These are phyloP conservation scores for Boletus subcaerulescens DNA, from an alignment of 768 basidiomycete genomes.

Conservation along the genomic window DNA sequence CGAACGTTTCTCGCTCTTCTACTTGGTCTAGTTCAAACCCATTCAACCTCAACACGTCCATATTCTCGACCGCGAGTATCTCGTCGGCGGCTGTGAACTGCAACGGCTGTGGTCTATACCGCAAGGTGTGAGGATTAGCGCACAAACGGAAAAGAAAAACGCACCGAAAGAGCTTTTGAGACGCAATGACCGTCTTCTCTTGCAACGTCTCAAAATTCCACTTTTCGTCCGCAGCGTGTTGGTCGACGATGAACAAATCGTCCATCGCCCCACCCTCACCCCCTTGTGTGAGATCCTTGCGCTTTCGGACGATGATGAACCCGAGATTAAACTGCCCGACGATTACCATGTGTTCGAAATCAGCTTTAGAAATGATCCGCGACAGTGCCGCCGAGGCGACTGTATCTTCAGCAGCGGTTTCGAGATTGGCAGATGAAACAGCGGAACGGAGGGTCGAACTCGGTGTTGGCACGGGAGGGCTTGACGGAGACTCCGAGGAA, in stretches of 20 bases:
- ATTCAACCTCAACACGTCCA: slow-evolving; percentile 78
- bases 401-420: slow-evolving; percentile 46
- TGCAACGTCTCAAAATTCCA: slow-evolving; percentile 97
- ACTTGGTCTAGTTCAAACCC: slow-evolving; percentile 81
- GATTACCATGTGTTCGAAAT: slow-evolving; percentile 82
- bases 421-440: slow-evolving; percentile 29
- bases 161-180: slow-evolving; percentile 80
- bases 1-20: slow-evolving; percentile 31
- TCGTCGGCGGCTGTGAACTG: slow-evolving; percentile 91
- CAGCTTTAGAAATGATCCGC: slow-evolving; percentile 80
- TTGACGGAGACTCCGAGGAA: background rate
- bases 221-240: slow-evolving; percentile 98
- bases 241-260: slow-evolving; percentile 95
- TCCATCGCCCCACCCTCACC: slow-evolving; percentile 43
- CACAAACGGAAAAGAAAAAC: slow-evolving; percentile 20
- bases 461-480: background rate
- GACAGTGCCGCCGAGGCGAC: slow-evolving; percentile 67
- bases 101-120: slow-evolving; percentile 65
- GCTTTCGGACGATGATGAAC: slow-evolving; percentile 83
- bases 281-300: slow-evolving; percentile 21
- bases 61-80: slow-evolving; percentile 80
- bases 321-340: slow-evolving; percentile 96
- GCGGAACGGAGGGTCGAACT: slow-evolving; percentile 22
- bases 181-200: slow-evolving; percentile 83
- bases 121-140: background rate